Evolutionary conservation across 495 filamentous ascomycete genomes (phyloP).

Genomic region (Hyaloscypha finlandica): DNA sequence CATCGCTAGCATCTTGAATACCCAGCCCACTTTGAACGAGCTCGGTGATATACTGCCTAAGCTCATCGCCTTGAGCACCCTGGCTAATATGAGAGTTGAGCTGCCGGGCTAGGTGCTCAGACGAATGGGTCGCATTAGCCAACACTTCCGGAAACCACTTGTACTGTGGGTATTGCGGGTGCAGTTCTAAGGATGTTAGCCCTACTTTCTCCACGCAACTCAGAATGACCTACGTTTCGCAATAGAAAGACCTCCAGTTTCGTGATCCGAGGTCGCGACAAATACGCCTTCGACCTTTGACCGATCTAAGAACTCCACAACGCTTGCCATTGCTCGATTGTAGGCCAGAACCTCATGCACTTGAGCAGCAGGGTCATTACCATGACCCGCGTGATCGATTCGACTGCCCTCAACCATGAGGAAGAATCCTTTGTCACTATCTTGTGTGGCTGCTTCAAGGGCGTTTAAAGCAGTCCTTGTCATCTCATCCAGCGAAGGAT

Average conservation of each 20-base stretch:
- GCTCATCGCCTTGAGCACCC: slow-evolving; percentile 28
- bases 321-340: slow-evolving; percentile 78
- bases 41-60: slow-evolving; percentile 59
- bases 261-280: slow-evolving; percentile 90
- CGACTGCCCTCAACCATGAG: slow-evolving; percentile 96
- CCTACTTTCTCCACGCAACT: background rate
- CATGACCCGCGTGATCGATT: slow-evolving; percentile 95
- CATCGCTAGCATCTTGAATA: slow-evolving; percentile 68
- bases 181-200: slow-evolving; percentile 18
- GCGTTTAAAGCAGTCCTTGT: slow-evolving; percentile 75
- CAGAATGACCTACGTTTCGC: slow-evolving; percentile 63
- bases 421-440: slow-evolving; percentile 93
- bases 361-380: slow-evolving; percentile 93
- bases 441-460: slow-evolving; percentile 78
- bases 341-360: slow-evolving; percentile 94
- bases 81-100: slow-evolving; percentile 58
- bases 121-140: slow-evolving; percentile 76
- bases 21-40: slow-evolving; percentile 70
- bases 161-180: slow-evolving; percentile 64
- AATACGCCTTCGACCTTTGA: slow-evolving; percentile 74
- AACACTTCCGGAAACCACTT: slow-evolving; percentile 84
- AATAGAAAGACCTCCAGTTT: slow-evolving; percentile 84
- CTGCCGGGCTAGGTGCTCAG: slow-evolving; percentile 63
- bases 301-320: slow-evolving; percentile 80
- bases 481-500: slow-evolving; percentile 94